Percentiles rank a stretch among this genome's conserved stretches.
These are phyloP conservation scores for Cystobasidium pallidum DNA, from an alignment of 1,284 basidiomycete species.

Conservation along the genomic window DNA sequence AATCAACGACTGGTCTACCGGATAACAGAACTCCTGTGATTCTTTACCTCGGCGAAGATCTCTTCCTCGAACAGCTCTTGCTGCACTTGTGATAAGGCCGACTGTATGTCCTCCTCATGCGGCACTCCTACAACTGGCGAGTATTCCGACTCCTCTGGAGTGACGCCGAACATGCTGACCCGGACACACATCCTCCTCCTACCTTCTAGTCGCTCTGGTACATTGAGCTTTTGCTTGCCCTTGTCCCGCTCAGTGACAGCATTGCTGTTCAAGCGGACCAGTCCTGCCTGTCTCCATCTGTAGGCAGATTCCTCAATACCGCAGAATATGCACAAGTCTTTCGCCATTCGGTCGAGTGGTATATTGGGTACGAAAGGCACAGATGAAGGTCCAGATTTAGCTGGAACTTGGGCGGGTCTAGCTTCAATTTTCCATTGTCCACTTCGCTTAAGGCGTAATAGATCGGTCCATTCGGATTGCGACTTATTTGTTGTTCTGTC, in stretches of 20 bases:
- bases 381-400: not conserved
- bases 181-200: constrained; percentile 17
- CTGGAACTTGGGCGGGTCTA: constrained; percentile 11
- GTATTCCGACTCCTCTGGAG: constrained; percentile 6
- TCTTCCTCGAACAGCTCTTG: constrained; percentile 43
- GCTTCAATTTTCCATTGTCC: constrained; percentile 43
- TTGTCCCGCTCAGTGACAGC: constrained; percentile 11
- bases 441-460: constrained; percentile 35
- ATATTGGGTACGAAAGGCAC: constrained; percentile 4
- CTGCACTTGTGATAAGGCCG: constrained; percentile 17
- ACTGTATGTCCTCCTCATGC: constrained; percentile 21
- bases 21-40: not conserved
- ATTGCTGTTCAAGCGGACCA: constrained; percentile 18
- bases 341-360: constrained; percentile 37
- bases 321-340: constrained; percentile 42
- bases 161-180: not conserved
- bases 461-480: constrained; percentile 41
- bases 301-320: constrained; percentile 32
- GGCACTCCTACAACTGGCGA: not conserved
- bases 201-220: constrained; percentile 40
- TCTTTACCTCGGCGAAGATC: constrained; percentile 31
- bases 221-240: constrained; percentile 13
- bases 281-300: constrained; percentile 35
- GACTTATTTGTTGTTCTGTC: constrained; percentile 24
- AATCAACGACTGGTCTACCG: not conserved